Base-by-base conservation (phyloP, 352 stramenopile genomes). In the Globisporangium canariense region DNA sequence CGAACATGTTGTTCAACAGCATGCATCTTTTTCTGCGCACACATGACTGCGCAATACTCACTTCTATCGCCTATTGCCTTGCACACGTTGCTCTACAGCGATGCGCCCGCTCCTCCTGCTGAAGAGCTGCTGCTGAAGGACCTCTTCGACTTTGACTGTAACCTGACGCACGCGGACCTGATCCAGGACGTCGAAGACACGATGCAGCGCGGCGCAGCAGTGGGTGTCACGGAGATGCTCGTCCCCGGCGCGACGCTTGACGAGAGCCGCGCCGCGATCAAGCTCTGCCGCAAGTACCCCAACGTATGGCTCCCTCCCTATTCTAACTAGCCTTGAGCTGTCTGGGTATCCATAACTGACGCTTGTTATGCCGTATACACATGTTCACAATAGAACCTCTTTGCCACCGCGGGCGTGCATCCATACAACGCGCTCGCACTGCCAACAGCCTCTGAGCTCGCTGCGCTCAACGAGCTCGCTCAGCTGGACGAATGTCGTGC, bases 121-220 rank as follows among this genome's bases (percentile, higher is more conserved):
- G 50, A 55, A 38, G 50, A 34, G 50, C 25, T 55, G 14, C 50
- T 55, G 41, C 41, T 62, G 43, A 49, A 71, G 49, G 66, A 74
- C 20, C 73, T 91, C 13, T 91, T 94, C 58, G 86, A 94, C 68
- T 88, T 94, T 63, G 83, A 94, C 62, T 91, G 81, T 72, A 94
- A 94, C 47, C 67, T 94, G 36, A 94, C 83, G 51, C 86, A 94
- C 55, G 73, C 77, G 20, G 81, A 92, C 55, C 76, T 94, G 5
- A 51, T 56, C 2, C 53, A 51, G n/a, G 64, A 89, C 58, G 75
- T 83, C 0, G 58, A 65, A 28, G 49, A 38, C 38, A 65, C 90
- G 7, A 73, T 94, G 36, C 45, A 71, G 54, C 67, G 68, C 32
- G 78, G 76, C 5, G 62, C 64, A n/a, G 14, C 32, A 0, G 71